These are phyloP conservation scores for Leishmania tarentolae DNA, from an alignment of 208 protist species.

Conservation along the genomic window DNA sequence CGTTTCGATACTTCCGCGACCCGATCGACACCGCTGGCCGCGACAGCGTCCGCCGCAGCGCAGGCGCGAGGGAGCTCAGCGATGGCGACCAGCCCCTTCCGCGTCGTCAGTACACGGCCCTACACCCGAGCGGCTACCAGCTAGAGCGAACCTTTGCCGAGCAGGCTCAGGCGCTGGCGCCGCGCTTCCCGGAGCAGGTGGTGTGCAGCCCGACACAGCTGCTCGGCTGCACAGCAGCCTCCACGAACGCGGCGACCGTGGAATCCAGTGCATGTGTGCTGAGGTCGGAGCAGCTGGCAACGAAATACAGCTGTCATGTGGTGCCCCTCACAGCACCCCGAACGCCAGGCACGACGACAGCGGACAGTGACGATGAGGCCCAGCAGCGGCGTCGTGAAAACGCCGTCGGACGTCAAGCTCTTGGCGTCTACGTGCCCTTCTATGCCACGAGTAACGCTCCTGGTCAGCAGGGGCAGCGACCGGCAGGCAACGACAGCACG, in stretches of 20 bases:
- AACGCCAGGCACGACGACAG: not conserved
- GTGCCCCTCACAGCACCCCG: not conserved
- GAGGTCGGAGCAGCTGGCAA: conserved; percentile 12
- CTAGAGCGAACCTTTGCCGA: conserved; percentile 90
- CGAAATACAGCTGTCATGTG: conserved; percentile 21
- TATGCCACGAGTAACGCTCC: not conserved
- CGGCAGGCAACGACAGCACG: not conserved
- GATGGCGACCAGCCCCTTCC: not conserved
- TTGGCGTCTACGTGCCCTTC: conserved; percentile 28
- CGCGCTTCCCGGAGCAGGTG: conserved; percentile 74
- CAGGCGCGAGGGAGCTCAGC: not conserved
- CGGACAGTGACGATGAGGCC: not conserved
- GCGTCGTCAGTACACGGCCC: not conserved
- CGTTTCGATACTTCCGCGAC: conserved; percentile 69
- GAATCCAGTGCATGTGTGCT: not conserved
- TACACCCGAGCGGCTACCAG: conserved; percentile 23
- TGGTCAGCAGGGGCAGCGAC: conserved; percentile 13
- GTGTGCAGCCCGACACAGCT: conserved; percentile 65
- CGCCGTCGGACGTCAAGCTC: not conserved
- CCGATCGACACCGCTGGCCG: not conserved
- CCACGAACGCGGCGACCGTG: not conserved
- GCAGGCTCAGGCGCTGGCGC: conserved; percentile 72
- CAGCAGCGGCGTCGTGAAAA: not conserved
- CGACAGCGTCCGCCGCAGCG: conserved; percentile 1
- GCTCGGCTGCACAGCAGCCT: conserved; percentile 29